Evolutionary conservation across 306 rosid genomes (phyloP).

Genomic region (Cajanus cajan): DNA sequence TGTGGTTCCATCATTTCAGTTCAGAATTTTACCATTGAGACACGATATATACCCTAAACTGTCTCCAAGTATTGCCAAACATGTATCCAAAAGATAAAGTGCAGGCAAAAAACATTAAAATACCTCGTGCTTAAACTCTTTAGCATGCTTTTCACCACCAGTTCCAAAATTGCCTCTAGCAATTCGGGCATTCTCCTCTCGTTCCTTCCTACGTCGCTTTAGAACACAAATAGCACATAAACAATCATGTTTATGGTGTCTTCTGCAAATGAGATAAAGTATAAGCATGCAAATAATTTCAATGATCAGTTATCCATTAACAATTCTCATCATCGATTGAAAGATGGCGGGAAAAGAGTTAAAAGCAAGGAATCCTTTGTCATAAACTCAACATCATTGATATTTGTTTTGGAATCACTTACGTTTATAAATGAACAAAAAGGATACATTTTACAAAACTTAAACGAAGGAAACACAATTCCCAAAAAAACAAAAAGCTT

Average conservation of each 20-base stretch:
- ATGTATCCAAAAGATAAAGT: slow-evolving; percentile 12
- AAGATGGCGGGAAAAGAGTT: neutral
- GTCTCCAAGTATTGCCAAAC: neutral
- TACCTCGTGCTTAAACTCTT: slow-evolving; percentile 72
- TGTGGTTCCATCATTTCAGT: neutral
- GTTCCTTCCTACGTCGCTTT: slow-evolving; percentile 89
- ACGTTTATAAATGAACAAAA: slow-evolving; percentile 23
- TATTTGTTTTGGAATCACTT: slow-evolving; percentile 6
- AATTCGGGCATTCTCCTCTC: slow-evolving; percentile 78
- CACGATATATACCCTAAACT: neutral
- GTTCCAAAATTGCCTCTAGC: slow-evolving; percentile 53
- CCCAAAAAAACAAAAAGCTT: slow-evolving; percentile 6
- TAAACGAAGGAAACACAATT: neutral
- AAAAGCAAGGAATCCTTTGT: neutral
- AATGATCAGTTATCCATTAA: slow-evolving; percentile 11
- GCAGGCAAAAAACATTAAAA: slow-evolving; percentile 15
- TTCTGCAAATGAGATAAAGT: slow-evolving; percentile 52
- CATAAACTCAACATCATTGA: slow-evolving; percentile 9
- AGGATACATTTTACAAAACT: slow-evolving; percentile 1
- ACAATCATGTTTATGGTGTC: slow-evolving; percentile 92
- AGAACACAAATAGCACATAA: slow-evolving; percentile 94
- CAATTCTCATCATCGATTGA: neutral
- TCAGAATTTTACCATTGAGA: slow-evolving; percentile 7
- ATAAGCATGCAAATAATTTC: slow-evolving; percentile 22
- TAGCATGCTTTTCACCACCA: slow-evolving; percentile 49